phyloP scores from a whole-genome alignment of 1,284 basidiomycete genomes.

The Leccinum subrobustum region DNA sequence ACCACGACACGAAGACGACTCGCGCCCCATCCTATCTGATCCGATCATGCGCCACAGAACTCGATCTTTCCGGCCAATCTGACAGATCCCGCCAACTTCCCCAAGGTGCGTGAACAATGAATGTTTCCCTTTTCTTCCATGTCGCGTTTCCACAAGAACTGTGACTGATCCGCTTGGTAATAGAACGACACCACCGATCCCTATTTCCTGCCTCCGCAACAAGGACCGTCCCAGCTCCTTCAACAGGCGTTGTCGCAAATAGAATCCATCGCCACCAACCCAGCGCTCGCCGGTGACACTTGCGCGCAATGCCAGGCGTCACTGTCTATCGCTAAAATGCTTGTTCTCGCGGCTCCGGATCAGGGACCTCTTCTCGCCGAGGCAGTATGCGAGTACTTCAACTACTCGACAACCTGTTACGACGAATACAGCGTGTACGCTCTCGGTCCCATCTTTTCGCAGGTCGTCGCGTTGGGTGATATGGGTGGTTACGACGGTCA shows the following conservation, averaged over 20 bases:
- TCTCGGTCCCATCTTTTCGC: slow-evolving; percentile 59
- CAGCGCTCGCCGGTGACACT: slow-evolving; percentile 44
- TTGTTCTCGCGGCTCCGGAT: slow-evolving; percentile 59
- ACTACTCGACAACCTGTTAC: slow-evolving; percentile 50
- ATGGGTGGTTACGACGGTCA: slow-evolving; percentile 68
- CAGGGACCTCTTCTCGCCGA: slow-evolving; percentile 58
- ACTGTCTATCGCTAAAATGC: slow-evolving; percentile 61
- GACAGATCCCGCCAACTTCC: slow-evolving; percentile 60
- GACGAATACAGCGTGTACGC: slow-evolving; percentile 45
- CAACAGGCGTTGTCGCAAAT: slow-evolving; percentile 53
- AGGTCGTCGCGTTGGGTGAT: slow-evolving; percentile 63
- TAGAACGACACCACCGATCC: slow-evolving; percentile 60
- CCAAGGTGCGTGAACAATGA: slow-evolving; percentile 31
- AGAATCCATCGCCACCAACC: slow-evolving; percentile 46
- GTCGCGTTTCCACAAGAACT: slow-evolving; percentile 1
- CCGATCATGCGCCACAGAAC: slow-evolving; percentile 37
- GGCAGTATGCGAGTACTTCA: slow-evolving; percentile 57
- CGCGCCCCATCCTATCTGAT: slow-evolving; percentile 1
- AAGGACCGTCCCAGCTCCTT: slow-evolving; percentile 45
- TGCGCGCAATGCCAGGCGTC: slow-evolving; percentile 65
- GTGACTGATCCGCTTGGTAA: background rate
- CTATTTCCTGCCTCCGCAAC: slow-evolving; percentile 56
- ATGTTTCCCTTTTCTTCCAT: background rate
- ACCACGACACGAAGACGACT: no score
- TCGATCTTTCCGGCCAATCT: slow-evolving; percentile 52